A percentile compares a stretch with the other conserved stretches of the same genome.
Evolutionary conservation across 371 early-diverging fungal species (phyloP).

Genomic region (Vairimorpha ceranae): DNA sequence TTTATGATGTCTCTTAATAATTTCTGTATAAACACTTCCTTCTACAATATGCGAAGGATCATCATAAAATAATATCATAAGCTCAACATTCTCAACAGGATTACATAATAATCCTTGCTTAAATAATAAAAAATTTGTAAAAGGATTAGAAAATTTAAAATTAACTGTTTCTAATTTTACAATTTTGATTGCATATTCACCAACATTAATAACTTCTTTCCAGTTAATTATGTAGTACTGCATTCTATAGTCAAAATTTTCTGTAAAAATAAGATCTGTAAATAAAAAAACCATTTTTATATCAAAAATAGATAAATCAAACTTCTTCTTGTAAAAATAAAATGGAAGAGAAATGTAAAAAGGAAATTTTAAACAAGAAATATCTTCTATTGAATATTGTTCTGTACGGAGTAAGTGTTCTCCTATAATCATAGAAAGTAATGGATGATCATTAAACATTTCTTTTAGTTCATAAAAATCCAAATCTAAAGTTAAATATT

Average conservation of each 20-base stretch:
- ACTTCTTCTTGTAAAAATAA: neutral
- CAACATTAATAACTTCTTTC: neutral
- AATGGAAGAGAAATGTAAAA: neutral
- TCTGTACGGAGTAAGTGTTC: neutral
- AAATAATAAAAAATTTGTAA: neutral
- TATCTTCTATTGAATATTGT: neutral
- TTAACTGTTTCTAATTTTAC: neutral
- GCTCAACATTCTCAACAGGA: neutral
- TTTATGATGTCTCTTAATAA: slow-evolving; percentile 1
- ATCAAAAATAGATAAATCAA: neutral
- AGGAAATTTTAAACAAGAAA: neutral
- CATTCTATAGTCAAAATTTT: neutral
- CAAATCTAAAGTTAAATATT: neutral
- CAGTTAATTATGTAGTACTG: neutral
- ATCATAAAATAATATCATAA: neutral
- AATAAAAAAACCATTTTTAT: neutral
- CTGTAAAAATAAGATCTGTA: neutral
- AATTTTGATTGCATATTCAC: neutral
- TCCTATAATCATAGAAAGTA: neutral
- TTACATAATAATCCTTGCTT: neutral
- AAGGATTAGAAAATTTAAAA: neutral
- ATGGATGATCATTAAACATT: neutral
- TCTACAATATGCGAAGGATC: neutral
- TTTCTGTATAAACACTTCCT: neutral
- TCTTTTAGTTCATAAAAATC: neutral